These are phyloP conservation scores for Alternaria conjuncta DNA, from an alignment of 2,329 filamentous ascomycete species.

Conservation along the genomic window DNA sequence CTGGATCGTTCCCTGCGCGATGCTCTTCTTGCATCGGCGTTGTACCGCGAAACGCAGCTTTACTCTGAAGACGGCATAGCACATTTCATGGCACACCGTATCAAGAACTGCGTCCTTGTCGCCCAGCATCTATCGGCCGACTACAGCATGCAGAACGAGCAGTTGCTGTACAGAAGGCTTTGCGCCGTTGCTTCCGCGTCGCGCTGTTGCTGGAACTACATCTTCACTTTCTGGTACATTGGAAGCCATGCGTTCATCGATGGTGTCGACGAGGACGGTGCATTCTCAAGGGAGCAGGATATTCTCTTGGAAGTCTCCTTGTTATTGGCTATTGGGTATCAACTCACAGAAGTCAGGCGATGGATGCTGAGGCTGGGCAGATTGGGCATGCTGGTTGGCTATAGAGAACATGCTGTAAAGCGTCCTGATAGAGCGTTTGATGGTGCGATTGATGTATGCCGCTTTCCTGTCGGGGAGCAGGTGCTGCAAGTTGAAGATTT, in stretches of 20 bases:
- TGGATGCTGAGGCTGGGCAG: conserved; percentile 4
- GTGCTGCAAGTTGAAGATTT: not conserved
- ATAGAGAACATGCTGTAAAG: not conserved
- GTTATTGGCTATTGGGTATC: conserved; percentile 7
- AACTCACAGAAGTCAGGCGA: not conserved
- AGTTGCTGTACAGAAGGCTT: not conserved
- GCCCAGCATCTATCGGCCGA: not conserved
- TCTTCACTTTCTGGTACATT: not conserved
- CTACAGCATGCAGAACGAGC: not conserved
- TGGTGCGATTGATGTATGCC: not conserved
- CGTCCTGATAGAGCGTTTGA: not conserved
- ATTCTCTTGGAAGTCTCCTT: conserved; percentile 5
- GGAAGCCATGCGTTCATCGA: not conserved
- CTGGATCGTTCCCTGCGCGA: not conserved
- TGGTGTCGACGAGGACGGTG: not conserved
- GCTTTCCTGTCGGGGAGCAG: not conserved
- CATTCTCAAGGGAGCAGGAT: not conserved
- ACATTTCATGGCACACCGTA: not conserved
- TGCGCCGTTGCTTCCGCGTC: not conserved
- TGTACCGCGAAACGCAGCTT: not conserved
- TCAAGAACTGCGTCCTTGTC: not conserved
- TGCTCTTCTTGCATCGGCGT: not conserved
- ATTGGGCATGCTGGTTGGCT: conserved; percentile 1
- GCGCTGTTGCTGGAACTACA: not conserved
- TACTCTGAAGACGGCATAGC: not conserved